A percentile compares a stretch with the other conserved stretches of the same genome.
These are phyloP conservation scores for Phytophthora meadii DNA, from an alignment of 352 stramenopile genomes.

Conservation along the genomic window DNA sequence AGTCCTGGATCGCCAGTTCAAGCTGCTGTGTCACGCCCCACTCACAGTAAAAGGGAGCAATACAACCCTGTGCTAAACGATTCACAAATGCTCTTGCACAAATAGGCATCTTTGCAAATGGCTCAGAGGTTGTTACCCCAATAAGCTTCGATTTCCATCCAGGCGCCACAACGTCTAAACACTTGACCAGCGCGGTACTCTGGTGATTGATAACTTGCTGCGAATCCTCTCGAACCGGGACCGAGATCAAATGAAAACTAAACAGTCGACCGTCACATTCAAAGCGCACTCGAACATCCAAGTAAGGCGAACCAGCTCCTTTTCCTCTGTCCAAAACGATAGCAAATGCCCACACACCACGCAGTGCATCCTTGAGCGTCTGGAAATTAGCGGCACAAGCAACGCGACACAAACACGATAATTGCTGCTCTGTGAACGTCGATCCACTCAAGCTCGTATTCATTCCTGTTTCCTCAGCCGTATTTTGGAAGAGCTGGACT, in stretches of 20 bases:
- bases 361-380: constrained; percentile 35
- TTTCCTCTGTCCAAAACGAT: constrained; percentile 28
- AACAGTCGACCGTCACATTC: constrained; percentile 27
- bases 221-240: constrained; percentile 33
- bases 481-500: constrained; percentile 31
- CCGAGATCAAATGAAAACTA: constrained; percentile 37
- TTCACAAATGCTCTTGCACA: constrained; percentile 16
- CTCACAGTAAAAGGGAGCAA: constrained; percentile 28
- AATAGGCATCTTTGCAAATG: constrained; percentile 23
- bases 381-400: constrained; percentile 40
- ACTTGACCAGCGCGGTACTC: constrained; percentile 27
- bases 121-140: constrained; percentile 22
- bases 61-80: constrained; percentile 19
- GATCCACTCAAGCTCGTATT: constrained; percentile 16
- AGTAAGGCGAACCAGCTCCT: constrained; percentile 23
- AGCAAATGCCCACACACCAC: constrained; percentile 34
- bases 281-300: constrained; percentile 38
- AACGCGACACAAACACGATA: constrained; percentile 35
- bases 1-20: constrained; percentile 28
- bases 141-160: constrained; percentile 29
- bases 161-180: constrained; percentile 30
- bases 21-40: constrained; percentile 24
- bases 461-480: constrained; percentile 35
- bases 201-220: constrained; percentile 26
- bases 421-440: constrained; percentile 30